Percentiles rank a stretch among this genome's conserved stretches.
Conservation (phyloP, 345 rosid genomes). For the Salix arbutifolia region DNA sequence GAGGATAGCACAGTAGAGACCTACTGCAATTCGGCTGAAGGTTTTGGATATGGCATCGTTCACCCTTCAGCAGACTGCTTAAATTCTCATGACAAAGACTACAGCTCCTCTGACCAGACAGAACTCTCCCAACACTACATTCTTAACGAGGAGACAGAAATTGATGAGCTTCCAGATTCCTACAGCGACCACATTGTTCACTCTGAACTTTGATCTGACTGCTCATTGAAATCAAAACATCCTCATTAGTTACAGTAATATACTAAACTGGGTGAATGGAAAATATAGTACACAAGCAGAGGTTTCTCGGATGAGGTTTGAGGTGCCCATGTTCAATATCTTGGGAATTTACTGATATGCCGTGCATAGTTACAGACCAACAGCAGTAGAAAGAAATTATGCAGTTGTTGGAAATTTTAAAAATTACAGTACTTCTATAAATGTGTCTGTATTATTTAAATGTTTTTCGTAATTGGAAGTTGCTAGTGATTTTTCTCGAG, state of each 20-base stretch:
- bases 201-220: constrained; percentile 49
- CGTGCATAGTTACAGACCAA: neutral
- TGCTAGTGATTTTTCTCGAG: neutral
- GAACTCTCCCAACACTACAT: neutral
- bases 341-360: neutral
- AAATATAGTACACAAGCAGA: neutral
- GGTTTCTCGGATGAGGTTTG: constrained; percentile 8
- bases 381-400: neutral
- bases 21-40: constrained; percentile 86
- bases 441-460: neutral
- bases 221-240: neutral
- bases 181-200: constrained; percentile 37
- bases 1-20: constrained; percentile 75
- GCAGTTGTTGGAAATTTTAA: constrained; percentile 2
- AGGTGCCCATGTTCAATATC: neutral
- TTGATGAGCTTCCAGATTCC: constrained; percentile 14
- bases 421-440: neutral
- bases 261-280: neutral
- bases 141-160: neutral
- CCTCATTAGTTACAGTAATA: constrained; percentile 7
- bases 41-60: constrained; percentile 67
- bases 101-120: neutral
- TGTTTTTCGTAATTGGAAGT: neutral
- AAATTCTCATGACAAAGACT: constrained; percentile 55
- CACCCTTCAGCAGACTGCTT: constrained; percentile 94